A percentile compares a stretch with the other conserved stretches of the same genome.
These are phyloP conservation scores for Fusarium stilboides DNA, from an alignment of 2,329 filamentous ascomycete genomes.

Conservation along the genomic window DNA sequence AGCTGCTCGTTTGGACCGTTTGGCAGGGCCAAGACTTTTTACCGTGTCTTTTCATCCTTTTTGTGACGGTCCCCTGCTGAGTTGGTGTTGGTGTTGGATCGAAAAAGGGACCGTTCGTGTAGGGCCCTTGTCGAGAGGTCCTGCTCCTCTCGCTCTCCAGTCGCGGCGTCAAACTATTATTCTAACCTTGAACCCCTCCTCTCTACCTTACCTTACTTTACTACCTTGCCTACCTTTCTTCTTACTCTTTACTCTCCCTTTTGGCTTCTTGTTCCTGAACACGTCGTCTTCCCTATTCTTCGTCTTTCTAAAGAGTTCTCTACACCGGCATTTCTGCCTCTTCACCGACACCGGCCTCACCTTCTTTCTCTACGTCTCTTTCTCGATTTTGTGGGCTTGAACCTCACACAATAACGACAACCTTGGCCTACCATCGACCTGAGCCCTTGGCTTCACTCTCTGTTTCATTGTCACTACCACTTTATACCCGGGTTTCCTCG, in stretches of 20 bases:
- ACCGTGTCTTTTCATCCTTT: slow-evolving; percentile 25
- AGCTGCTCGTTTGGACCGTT: slow-evolving; percentile 16
- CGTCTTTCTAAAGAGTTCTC: slow-evolving; percentile 29
- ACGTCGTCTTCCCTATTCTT: slow-evolving; percentile 25
- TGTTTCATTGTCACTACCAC: slow-evolving; percentile 29
- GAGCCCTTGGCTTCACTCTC: slow-evolving; percentile 9
- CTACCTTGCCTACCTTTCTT: neutral
- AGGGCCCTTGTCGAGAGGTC: slow-evolving; percentile 44
- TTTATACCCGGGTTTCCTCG: slow-evolving; percentile 23
- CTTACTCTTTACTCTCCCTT: slow-evolving; percentile 11
- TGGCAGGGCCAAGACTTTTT: slow-evolving; percentile 31
- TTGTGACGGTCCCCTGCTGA: slow-evolving; percentile 35
- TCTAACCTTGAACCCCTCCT: slow-evolving; percentile 35
- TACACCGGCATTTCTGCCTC: slow-evolving; percentile 21
- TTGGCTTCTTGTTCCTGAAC: slow-evolving; percentile 18
- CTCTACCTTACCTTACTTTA: slow-evolving; percentile 11
- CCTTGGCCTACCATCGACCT: slow-evolving; percentile 9
- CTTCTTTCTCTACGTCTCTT: slow-evolving; percentile 27
- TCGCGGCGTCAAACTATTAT: slow-evolving; percentile 32
- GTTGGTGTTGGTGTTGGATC: slow-evolving; percentile 43
- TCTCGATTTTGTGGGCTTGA: slow-evolving; percentile 10
- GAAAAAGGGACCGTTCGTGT: slow-evolving; percentile 41
- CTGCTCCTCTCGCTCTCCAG: slow-evolving; percentile 28
- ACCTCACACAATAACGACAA: slow-evolving; percentile 16
- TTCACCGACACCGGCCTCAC: slow-evolving; percentile 34